Evolutionary conservation across 768 basidiomycete species (phyloP).

Genomic region (Lactarius evosmus): DNA sequence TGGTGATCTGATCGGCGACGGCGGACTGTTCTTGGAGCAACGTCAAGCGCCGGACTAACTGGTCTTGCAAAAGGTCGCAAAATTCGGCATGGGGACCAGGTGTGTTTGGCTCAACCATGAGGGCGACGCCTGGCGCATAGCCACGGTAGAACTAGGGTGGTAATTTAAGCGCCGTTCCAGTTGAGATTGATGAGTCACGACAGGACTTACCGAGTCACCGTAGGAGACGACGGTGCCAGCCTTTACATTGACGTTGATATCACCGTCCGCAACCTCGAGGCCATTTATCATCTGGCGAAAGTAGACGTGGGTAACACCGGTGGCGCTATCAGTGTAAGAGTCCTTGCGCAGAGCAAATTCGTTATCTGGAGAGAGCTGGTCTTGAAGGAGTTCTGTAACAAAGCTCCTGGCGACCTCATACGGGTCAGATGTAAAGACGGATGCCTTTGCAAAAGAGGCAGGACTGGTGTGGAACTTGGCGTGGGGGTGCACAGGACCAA

Average conservation of each 20-base stretch:
- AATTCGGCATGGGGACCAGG: conserved; percentile 48
- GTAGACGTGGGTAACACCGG: conserved; percentile 88
- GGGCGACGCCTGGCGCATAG: conserved; percentile 39
- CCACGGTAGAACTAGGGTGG: conserved; percentile 72
- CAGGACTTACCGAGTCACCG: conserved; percentile 21
- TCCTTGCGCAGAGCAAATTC: conserved; percentile 68
- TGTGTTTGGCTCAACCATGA: conserved; percentile 30
- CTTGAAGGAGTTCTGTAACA: conserved; percentile 47
- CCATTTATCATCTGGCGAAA: conserved; percentile 82
- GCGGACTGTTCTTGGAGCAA: conserved; percentile 31
- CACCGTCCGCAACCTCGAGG: conserved; percentile 83
- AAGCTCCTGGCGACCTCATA: conserved; percentile 62
- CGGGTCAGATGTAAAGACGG: conserved; percentile 42
- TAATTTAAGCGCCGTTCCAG: neutral
- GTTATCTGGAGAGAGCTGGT: conserved; percentile 38
- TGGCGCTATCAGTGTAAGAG: conserved; percentile 83
- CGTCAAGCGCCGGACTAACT: conserved; percentile 36
- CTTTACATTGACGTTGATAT: conserved; percentile 88
- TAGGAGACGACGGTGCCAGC: conserved; percentile 16
- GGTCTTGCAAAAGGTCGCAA: conserved; percentile 45
- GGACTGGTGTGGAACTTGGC: conserved; percentile 58
- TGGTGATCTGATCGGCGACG: conserved; percentile 35
- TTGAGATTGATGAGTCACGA: conserved; percentile 38
- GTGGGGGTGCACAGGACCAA: conserved; percentile 78
- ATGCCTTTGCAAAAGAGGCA: conserved; percentile 34